Evolutionary conservation across 78 protist species (phyloP).

Genomic region (Dictyostelium intermedium): DNA sequence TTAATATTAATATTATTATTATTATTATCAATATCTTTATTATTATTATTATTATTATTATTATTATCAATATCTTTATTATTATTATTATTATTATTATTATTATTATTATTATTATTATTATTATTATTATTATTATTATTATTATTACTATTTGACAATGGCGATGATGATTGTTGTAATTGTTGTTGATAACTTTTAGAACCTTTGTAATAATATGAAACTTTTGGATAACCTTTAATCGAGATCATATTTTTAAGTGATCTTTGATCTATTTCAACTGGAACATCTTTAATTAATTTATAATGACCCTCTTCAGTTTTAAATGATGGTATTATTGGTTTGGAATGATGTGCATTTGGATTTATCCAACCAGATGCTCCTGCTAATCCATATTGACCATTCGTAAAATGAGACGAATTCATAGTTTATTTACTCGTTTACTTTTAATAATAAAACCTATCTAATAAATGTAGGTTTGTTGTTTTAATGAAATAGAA

Average conservation of each 20-base stretch:
- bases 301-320: conserved; percentile 50
- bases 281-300: conserved; percentile 18
- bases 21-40: too few relatives aligned
- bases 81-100: background rate
- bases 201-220: background rate
- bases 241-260: background rate
- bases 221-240: background rate
- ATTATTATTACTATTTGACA: too few relatives aligned
- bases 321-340: conserved; percentile 62
- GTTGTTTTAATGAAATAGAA: background rate
- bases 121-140: background rate
- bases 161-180: too few relatives aligned
- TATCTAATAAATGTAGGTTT: background rate
- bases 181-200: background rate
- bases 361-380: background rate
- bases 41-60: background rate
- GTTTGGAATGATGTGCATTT: background rate
- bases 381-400: background rate
- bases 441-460: too few relatives aligned
- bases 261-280: background rate
- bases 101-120: background rate
- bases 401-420: background rate
- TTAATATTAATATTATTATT: background rate
- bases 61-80: too few relatives aligned
- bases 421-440: background rate